phyloP scores from a whole-genome alignment of 176 grass and related monocot species.

The Ensete ventricosum region DNA sequence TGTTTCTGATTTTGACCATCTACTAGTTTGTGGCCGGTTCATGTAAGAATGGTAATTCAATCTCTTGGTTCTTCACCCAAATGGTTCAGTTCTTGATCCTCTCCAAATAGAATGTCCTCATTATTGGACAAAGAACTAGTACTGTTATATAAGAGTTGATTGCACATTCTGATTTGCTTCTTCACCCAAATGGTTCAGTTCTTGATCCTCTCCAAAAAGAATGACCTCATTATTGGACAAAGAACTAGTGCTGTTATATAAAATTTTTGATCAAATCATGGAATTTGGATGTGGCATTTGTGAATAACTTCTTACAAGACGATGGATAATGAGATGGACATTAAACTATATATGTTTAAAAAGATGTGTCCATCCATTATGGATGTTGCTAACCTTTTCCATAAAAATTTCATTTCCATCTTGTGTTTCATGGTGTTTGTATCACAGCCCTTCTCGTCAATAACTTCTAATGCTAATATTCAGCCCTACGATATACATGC shows the following conservation, averaged over 20 bases:
- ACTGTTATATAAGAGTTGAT: not conserved
- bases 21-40: constrained; percentile 31
- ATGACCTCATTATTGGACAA: no score
- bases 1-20: constrained; percentile 82
- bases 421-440: no score
- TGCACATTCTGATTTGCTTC: no score
- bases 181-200: no score
- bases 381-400: no score
- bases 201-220: no score
- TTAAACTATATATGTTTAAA: not conserved
- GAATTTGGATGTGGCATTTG: not conserved
- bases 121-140: constrained; percentile 21
- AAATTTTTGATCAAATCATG: not conserved
- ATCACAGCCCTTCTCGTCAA: no score
- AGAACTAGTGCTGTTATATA: no score
- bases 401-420: no score
- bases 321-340: not conserved
- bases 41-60: constrained; percentile 93
- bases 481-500: no score
- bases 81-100: constrained; percentile 25
- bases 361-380: no score
- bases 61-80: constrained; percentile 29
- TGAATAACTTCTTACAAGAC: not conserved
- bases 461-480: no score
- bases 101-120: constrained; percentile 31